Evolutionary conservation across 208 protist species (phyloP).

Genomic region (Leishmania tropica): DNA sequence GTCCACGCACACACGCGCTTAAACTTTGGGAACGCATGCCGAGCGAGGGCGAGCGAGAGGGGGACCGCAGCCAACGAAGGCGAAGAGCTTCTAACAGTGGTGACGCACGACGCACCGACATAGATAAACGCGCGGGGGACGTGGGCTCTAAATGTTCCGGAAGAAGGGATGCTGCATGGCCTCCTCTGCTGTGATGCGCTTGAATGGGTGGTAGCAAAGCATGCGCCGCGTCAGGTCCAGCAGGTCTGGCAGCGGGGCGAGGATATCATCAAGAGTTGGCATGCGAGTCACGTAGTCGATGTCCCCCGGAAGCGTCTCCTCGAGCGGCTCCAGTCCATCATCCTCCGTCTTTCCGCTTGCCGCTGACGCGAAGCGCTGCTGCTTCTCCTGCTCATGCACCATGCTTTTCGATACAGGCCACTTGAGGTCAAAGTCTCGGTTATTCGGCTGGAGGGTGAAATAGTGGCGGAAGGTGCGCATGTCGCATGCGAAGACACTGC

Average conservation of each 20-base stretch:
- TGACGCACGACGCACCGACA: slow-evolving; percentile 9
- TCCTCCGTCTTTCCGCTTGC: slow-evolving; percentile 31
- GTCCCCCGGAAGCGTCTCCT: slow-evolving; percentile 40
- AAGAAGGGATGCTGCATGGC: slow-evolving; percentile 90
- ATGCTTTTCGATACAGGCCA: slow-evolving; percentile 53
- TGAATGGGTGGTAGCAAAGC: slow-evolving; percentile 86
- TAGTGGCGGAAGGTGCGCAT: slow-evolving; percentile 54
- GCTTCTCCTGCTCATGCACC: slow-evolving; percentile 30
- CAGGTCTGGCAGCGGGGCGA: slow-evolving; percentile 54
- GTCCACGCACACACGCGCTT: not conserved
- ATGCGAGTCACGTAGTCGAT: slow-evolving; percentile 56
- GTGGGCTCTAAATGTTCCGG: slow-evolving; percentile 21
- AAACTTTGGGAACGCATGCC: not conserved
- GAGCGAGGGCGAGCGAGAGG: not conserved
- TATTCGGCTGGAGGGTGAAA: slow-evolving; percentile 49
- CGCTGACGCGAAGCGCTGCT: slow-evolving; percentile 27
- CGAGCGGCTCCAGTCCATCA: slow-evolving; percentile 33
- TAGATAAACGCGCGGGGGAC: not conserved
- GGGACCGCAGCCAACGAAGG: not conserved
- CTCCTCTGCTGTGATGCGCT: slow-evolving; percentile 89
- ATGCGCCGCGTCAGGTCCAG: slow-evolving; percentile 67
- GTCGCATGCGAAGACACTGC: slow-evolving; percentile 52
- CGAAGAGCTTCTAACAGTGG: not conserved
- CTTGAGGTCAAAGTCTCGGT: slow-evolving; percentile 43
- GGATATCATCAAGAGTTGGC: slow-evolving; percentile 62